These are phyloP conservation scores for Phylloporus arenicola DNA, from an alignment of 768 basidiomycete genomes.

Conservation along the genomic window DNA sequence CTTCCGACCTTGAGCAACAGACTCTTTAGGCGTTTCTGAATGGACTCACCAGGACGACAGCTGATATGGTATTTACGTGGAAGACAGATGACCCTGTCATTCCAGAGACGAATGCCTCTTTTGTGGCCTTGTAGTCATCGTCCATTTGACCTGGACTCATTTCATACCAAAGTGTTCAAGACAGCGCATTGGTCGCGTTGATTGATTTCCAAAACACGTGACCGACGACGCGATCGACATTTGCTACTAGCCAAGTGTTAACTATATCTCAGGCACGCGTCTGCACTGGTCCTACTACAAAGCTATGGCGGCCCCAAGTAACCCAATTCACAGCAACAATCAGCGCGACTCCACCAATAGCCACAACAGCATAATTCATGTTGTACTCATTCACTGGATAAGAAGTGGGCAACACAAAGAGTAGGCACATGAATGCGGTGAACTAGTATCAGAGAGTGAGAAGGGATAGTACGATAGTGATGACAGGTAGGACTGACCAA, in stretches of 20 bases:
- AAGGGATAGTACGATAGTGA: neutral
- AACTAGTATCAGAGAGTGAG: slow-evolving; percentile 34
- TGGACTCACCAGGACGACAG: slow-evolving; percentile 54
- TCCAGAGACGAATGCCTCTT: slow-evolving; percentile 79
- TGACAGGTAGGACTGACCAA: slow-evolving; percentile 29
- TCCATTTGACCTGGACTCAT: slow-evolving; percentile 10
- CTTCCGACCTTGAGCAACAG: slow-evolving; percentile 37
- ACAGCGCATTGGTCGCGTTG: too few relatives aligned
- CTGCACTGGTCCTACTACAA: slow-evolving; percentile 42
- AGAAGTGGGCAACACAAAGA: slow-evolving; percentile 54
- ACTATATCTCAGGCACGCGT: slow-evolving; percentile 20
- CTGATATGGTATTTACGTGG: slow-evolving; percentile 66
- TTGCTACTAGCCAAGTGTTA: too few relatives aligned
- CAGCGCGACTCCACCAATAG: slow-evolving; percentile 42
- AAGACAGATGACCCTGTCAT: slow-evolving; percentile 63
- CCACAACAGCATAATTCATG: slow-evolving; percentile 57
- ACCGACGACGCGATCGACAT: neutral
- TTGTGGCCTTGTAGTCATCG: slow-evolving; percentile 60
- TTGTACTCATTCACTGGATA: slow-evolving; percentile 44
- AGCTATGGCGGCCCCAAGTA: slow-evolving; percentile 42
- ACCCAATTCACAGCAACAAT: slow-evolving; percentile 45
- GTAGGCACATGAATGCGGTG: slow-evolving; percentile 45
- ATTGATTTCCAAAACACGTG: slow-evolving; percentile 11
- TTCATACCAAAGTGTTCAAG: neutral
- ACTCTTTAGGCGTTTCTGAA: neutral